These are phyloP conservation scores for Globisporangium middletonii DNA, from an alignment of 352 stramenopile species.

Conservation along the genomic window DNA sequence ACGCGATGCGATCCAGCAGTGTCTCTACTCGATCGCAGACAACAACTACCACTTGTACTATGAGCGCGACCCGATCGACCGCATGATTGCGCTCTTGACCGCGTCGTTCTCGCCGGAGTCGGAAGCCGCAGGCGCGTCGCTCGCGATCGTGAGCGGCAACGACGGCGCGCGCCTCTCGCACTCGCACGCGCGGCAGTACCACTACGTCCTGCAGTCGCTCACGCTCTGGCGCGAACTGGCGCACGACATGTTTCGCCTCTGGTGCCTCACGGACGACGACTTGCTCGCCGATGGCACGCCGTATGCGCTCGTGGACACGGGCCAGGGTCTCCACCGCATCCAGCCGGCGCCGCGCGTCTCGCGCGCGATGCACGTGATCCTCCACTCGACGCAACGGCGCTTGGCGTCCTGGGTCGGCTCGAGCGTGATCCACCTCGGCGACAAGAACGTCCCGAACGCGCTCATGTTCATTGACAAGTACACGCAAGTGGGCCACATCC, in stretches of 20 bases:
- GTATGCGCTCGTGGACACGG: constrained; percentile 92
- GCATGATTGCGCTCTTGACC: constrained; percentile 89
- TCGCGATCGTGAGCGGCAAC: constrained; percentile 91
- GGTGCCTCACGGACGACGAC: constrained; percentile 93
- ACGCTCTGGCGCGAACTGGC: constrained; percentile 95
- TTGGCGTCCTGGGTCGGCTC: constrained; percentile 89
- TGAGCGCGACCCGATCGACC: constrained; percentile 95
- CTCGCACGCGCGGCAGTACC: constrained; percentile 92
- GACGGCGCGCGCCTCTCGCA: constrained; percentile 93
- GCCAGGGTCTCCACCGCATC: constrained; percentile 93
- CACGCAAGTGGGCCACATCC: constrained; percentile 89
- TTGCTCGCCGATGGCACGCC: constrained; percentile 76
- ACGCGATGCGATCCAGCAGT: constrained; percentile 90
- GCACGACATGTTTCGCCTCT: constrained; percentile 96
- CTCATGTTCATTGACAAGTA: constrained; percentile 99
- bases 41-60: constrained; percentile 98
- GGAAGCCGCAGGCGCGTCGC: constrained; percentile 68
- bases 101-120: constrained; percentile 82
- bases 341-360: constrained; percentile 91
- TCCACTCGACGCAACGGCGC: constrained; percentile 73
- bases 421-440: constrained; percentile 95
- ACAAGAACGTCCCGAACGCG: constrained; percentile 98
- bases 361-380: constrained; percentile 93
- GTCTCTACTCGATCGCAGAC: constrained; percentile 95
- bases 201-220: constrained; percentile 95